Evolutionary conservation across 371 early-diverging fungal genomes (phyloP), one percentile per base, ranked within the genome.

Genomic region (Mucor velutinosus): DNA sequence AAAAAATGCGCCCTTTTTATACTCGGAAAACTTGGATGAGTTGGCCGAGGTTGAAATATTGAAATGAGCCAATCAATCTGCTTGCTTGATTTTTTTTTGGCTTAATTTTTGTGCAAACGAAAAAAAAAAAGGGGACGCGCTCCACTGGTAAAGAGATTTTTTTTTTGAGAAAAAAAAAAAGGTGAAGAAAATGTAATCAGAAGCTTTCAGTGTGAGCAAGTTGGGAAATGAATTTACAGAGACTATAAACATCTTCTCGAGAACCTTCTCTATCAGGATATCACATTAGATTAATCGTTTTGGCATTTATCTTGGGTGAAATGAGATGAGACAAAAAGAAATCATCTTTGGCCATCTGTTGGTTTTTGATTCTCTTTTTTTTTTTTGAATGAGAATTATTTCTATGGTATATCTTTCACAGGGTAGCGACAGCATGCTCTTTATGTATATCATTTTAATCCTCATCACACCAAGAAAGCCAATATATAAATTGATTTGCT

Each of bases 21-120:
- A 68, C 29, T 35, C n/a, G 33, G 39, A 53, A 51, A 35, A n/a
- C 12, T 27, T 59, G 39, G 51, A 49, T 62, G 21, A 30, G 7
- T 7, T 45, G 37, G 39, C 41, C 49, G 66, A 49, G 25, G 32
- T 62, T 51, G 17, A 45, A 59, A 65, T 65, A 35, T 23, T 47
- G 12, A 8, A 35, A 27, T 49, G 43, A 21, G 55, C 69, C 69
- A 69, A 69, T 69, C 58, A 69, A 29, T 59, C 59, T n/a, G 58
- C 32, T 58, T 53, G 69, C 69, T 69, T 69, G 51, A 63, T 30
- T 68, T 63, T 69, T 66, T 67, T 69, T 56, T 57, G 14, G 37
- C 39, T 55, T n/a, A 25, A 37, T 51, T 53, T 60, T 55, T 51
- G 29, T 45, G 32, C 8, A 45, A 62, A 62, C 35, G 7, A 37